Evolutionary conservation across 2,329 filamentous ascomycete genomes (phyloP).

Genomic region (Grosmannia serpens): DNA sequence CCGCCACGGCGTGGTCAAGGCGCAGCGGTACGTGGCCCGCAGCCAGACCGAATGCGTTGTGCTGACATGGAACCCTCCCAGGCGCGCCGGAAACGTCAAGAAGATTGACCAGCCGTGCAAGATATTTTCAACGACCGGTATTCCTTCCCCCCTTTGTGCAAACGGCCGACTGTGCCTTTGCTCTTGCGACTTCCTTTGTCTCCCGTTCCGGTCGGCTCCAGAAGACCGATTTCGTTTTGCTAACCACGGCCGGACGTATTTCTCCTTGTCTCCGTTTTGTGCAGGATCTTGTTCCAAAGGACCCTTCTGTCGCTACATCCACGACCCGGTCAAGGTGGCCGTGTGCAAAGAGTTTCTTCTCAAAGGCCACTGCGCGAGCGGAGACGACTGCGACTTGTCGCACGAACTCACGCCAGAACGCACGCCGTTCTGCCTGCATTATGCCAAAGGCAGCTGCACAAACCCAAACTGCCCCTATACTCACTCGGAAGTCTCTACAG

Average conservation of each 20-base stretch:
- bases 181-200: background rate
- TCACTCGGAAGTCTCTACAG: slow-evolving; percentile 67
- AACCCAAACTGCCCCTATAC: slow-evolving; percentile 79
- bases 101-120: slow-evolving; percentile 68
- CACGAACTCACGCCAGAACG: slow-evolving; percentile 77
- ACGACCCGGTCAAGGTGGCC: slow-evolving; percentile 78
- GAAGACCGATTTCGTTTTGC: background rate
- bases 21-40: slow-evolving; percentile 54
- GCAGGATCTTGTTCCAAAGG: slow-evolving; percentile 80
- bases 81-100: slow-evolving; percentile 42
- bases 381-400: slow-evolving; percentile 77
- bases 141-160: slow-evolving; percentile 24
- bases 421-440: slow-evolving; percentile 81
- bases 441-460: slow-evolving; percentile 78
- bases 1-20: slow-evolving; percentile 61
- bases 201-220: background rate
- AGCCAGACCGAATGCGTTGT: slow-evolving; percentile 11
- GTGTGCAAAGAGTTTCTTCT: slow-evolving; percentile 81
- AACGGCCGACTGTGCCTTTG: no score
- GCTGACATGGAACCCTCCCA: slow-evolving; percentile 28
- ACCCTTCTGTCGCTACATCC: slow-evolving; percentile 64
- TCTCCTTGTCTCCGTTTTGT: slow-evolving; percentile 5
- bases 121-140: slow-evolving; percentile 59
- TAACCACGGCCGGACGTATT: slow-evolving; percentile 23
- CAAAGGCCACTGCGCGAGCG: slow-evolving; percentile 65